Percentiles rank a stretch among this genome's conserved stretches.
Evolutionary conservation across 2,329 filamentous ascomycete genomes (phyloP).

Genomic region (Apiospora aurea): DNA sequence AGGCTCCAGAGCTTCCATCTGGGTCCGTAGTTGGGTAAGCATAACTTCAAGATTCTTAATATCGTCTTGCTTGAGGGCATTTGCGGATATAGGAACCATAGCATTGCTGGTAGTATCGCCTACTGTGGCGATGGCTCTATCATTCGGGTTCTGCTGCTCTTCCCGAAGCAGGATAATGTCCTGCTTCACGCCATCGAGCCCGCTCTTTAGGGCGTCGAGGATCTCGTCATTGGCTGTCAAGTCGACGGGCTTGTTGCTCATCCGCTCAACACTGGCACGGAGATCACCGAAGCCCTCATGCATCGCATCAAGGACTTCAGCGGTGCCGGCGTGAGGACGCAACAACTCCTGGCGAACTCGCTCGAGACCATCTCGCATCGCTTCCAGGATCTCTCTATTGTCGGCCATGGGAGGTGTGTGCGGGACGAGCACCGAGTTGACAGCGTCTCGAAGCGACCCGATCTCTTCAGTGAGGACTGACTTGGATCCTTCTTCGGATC

Average conservation of each 20-base stretch:
- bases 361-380: constrained; percentile 75
- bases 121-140: constrained; percentile 47
- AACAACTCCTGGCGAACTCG: constrained; percentile 79
- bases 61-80: constrained; percentile 71
- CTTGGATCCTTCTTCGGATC: constrained; percentile 58
- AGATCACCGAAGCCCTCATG: constrained; percentile 87
- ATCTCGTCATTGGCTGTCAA: constrained; percentile 89
- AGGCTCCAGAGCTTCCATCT: constrained; percentile 79
- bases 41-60: constrained; percentile 87
- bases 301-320: constrained; percentile 87
- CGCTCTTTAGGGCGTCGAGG: constrained; percentile 84
- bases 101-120: constrained; percentile 55
- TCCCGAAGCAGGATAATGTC: constrained; percentile 84
- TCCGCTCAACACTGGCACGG: constrained; percentile 76
- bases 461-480: constrained; percentile 83
- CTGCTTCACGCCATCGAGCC: constrained; percentile 74
- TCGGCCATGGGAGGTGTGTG: constrained; percentile 52
- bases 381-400: constrained; percentile 73
- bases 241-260: constrained; percentile 81
- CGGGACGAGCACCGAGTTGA: constrained; percentile 74
- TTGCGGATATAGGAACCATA: constrained; percentile 50
- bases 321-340: constrained; percentile 71
- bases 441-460: constrained; percentile 78
- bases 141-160: constrained; percentile 40
- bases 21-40: constrained; percentile 81